Evolutionary conservation across 169 alveolate genomes (phyloP), one percentile per base, ranked within the genome.

Genomic region (Eimeria necatrix): DNA sequence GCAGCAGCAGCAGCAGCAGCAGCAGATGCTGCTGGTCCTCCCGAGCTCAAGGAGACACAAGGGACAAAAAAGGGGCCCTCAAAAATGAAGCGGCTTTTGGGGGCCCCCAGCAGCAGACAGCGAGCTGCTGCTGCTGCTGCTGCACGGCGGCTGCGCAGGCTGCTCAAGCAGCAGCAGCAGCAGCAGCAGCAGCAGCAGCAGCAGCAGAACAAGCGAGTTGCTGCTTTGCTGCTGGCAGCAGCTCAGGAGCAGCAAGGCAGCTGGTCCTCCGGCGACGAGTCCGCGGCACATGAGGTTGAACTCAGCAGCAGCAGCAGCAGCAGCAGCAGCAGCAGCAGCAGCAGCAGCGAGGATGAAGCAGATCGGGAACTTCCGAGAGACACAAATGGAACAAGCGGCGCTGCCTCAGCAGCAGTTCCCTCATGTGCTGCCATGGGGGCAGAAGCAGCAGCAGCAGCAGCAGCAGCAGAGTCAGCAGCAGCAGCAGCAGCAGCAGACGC

Each of bases 81-180:
- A 26, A n/a, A 20, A 16, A 16, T 48, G 49, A 14, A 24, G 81
- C 32, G 49, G 41, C 22, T 22, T 5, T 71, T 5, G 81, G 81
- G 41, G 53, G 81, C 16, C 4, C 81, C 46, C 46, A 56, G 64
- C 64, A 56, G 64, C 8, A 56, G 14, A 14, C 20, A 56, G 64
- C 64, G 64, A 14, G 20, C 20, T 14, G 64, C 14, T 56, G 64
- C 64, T 9, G 64, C 14, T 8, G 97, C 70, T 93, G 94, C 70
- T 96, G 96, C 87, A 6, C 78, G 78, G 26, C 14, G 20, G 41
- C 78, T 68, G 41, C 18, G 26, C 78, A 9, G 78, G 78, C 64
- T 56, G 64, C 64, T 56, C 14, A 8, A 56, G 64, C 64, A 56
- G 14, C 14, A 9, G 64, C 64, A 56, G 64, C 64, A 56, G 14